phyloP scores from a whole-genome alignment of 306 rosid species.

The Quercus gilva region DNA sequence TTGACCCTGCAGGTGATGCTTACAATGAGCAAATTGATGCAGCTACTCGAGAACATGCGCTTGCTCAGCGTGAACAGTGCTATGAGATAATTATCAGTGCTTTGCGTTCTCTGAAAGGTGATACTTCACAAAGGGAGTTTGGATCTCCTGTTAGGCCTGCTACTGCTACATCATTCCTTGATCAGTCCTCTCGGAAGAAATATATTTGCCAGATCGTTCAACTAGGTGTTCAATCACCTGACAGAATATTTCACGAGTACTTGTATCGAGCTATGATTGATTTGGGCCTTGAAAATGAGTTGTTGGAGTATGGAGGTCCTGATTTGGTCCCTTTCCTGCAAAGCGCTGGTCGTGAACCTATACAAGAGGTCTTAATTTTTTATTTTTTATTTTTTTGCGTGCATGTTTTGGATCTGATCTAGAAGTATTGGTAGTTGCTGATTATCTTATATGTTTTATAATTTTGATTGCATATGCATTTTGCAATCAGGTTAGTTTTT shows the following conservation, averaged over 20 bases:
- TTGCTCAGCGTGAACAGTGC: slow-evolving; percentile 76
- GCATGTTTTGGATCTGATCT: slow-evolving; percentile 15
- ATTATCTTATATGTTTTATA: neutral
- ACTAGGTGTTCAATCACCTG: slow-evolving; percentile 92
- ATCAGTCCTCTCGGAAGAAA: slow-evolving; percentile 69
- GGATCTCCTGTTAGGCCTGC: slow-evolving; percentile 71
- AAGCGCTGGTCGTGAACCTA: slow-evolving; percentile 73
- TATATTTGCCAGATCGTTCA: slow-evolving; percentile 90
- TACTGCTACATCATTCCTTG: slow-evolving; percentile 62
- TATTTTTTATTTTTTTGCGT: slow-evolving; percentile 18
- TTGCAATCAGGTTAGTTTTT: slow-evolving; percentile 15
- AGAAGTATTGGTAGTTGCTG: slow-evolving; percentile 11
- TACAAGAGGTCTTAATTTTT: slow-evolving; percentile 58
- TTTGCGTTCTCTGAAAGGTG: slow-evolving; percentile 79
- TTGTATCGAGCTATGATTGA: slow-evolving; percentile 92
- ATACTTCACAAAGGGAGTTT: slow-evolving; percentile 59
- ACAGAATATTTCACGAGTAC: slow-evolving; percentile 81
- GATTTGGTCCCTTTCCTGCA: slow-evolving; percentile 89
- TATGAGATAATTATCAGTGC: slow-evolving; percentile 88
- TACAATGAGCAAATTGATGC: slow-evolving; percentile 84
- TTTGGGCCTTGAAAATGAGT: slow-evolving; percentile 87
- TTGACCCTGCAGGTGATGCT: slow-evolving; percentile 92
- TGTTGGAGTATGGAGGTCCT: slow-evolving; percentile 94
- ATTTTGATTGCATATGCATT: slow-evolving; percentile 13
- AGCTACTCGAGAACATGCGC: slow-evolving; percentile 71